Evolutionary conservation across 2,329 filamentous ascomycete genomes (phyloP).

Genomic region (Pseudogymnoascus sp.): DNA sequence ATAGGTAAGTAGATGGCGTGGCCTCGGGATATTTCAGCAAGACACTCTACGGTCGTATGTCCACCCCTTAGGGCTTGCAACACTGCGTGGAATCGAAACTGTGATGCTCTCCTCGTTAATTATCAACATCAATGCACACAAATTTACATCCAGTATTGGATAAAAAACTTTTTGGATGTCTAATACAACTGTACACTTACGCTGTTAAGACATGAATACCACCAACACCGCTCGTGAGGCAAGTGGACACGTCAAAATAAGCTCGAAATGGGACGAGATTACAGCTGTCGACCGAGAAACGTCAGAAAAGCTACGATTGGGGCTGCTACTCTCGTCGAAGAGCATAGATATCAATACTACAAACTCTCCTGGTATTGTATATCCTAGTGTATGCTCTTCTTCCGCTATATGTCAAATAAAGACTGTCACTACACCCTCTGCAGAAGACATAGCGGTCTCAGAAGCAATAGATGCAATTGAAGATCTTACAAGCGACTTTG

Average conservation of each 20-base stretch:
- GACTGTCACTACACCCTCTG: not conserved
- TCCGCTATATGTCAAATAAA: not conserved
- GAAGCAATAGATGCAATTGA: constrained; percentile 1
- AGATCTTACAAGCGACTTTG: not conserved
- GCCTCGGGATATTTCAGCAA: not conserved
- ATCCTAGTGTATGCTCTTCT: not conserved
- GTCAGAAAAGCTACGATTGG: not conserved
- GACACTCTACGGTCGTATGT: no score
- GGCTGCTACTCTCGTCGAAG: not conserved
- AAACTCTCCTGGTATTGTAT: not conserved
- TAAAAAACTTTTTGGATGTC: not conserved
- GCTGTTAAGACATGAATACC: not conserved
- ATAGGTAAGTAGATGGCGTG: not conserved
- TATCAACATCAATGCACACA: not conserved
- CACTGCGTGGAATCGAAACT: not conserved
- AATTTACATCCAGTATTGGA: not conserved
- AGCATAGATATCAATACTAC: no score
- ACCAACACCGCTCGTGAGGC: not conserved
- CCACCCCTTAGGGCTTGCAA: not conserved
- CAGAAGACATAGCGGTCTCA: not conserved
- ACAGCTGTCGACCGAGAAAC: not conserved
- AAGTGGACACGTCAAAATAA: no score
- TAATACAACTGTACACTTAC: not conserved
- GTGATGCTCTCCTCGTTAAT: not conserved
- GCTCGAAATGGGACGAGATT: not conserved